These are phyloP conservation scores for Bruguiera hainesii DNA, from an alignment of 441 rosid species.

Conservation along the genomic window DNA sequence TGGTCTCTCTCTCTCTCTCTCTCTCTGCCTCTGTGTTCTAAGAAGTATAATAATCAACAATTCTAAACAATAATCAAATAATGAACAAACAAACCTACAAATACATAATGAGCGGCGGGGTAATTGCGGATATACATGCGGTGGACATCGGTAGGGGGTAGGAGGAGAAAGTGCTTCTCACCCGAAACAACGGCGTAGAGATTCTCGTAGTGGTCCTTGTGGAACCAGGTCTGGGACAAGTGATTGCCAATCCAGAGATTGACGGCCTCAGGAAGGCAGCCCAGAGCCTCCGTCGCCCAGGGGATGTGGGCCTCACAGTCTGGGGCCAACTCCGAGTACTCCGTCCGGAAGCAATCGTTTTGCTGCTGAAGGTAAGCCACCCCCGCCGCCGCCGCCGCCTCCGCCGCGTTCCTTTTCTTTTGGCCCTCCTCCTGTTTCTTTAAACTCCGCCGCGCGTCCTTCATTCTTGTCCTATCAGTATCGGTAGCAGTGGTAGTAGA, in stretches of 20 bases:
- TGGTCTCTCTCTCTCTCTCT: too few relatives aligned
- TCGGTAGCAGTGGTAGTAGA: conserved; percentile 2
- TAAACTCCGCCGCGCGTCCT: too few relatives aligned
- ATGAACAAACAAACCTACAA: conserved; percentile 5
- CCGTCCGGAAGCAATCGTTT: conserved; percentile 69
- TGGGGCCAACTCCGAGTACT: conserved; percentile 45
- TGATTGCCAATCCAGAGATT: conserved; percentile 85
- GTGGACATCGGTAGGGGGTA: conserved; percentile 86
- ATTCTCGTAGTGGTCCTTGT: conserved; percentile 91
- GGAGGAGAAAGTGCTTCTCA: conserved; percentile 73
- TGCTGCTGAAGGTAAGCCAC: conserved; percentile 87
- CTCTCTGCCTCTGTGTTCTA: too few relatives aligned
- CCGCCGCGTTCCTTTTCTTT: too few relatives aligned
- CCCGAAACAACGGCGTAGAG: conserved; percentile 79
- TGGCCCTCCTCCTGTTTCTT: too few relatives aligned
- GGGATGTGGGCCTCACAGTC: conserved; percentile 63
- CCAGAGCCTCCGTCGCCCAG: conserved; percentile 81
- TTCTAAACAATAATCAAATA: not conserved
- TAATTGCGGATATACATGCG: conserved; percentile 64
- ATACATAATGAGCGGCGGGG: conserved; percentile 61
- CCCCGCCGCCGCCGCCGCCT: not conserved
- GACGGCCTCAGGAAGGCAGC: conserved; percentile 77
- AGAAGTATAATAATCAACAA: not conserved
- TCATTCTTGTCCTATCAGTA: not conserved
- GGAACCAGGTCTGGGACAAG: conserved; percentile 69